Percentiles rank a stretch among this genome's conserved stretches.
These are phyloP conservation scores for Yamadazyma atmosphaerica DNA, from an alignment of 1,139 yeast genomes.

Conservation along the genomic window DNA sequence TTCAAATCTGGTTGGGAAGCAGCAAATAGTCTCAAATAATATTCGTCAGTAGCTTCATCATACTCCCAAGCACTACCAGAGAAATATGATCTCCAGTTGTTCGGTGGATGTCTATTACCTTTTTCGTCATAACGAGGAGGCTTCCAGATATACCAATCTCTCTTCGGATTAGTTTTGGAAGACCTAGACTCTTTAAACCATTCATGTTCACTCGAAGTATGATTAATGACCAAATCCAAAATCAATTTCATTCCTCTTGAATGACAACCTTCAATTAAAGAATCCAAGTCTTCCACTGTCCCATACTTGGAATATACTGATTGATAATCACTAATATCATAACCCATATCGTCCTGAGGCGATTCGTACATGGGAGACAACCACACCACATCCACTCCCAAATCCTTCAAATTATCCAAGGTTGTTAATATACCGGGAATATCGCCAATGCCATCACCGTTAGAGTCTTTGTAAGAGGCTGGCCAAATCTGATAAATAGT, in stretches of 20 bases:
- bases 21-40: constrained; percentile 53
- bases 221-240: constrained; percentile 58
- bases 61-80: constrained; percentile 57
- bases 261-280: constrained; percentile 46
- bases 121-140: constrained; percentile 44
- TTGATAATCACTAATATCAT: constrained; percentile 56
- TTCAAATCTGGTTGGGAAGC: constrained; percentile 53
- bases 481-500: constrained; percentile 59
- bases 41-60: constrained; percentile 52
- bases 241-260: constrained; percentile 50
- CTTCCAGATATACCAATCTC: constrained; percentile 64
- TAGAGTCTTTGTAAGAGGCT: constrained; percentile 56
- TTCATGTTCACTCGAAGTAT: constrained; percentile 52
- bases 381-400: constrained; percentile 57
- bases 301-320: constrained; percentile 54
- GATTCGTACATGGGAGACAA: constrained; percentile 57
- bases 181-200: constrained; percentile 59
- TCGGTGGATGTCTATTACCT: constrained; percentile 53
- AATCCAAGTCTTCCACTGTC: constrained; percentile 49
- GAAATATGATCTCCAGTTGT: constrained; percentile 55
- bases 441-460: constrained; percentile 60
- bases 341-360: constrained; percentile 64
- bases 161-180: constrained; percentile 50
- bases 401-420: constrained; percentile 49
- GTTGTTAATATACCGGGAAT: constrained; percentile 51